Conservation (phyloP, 495 filamentous ascomycete genomes). For the Hypoxylon crocopeplum region DNA sequence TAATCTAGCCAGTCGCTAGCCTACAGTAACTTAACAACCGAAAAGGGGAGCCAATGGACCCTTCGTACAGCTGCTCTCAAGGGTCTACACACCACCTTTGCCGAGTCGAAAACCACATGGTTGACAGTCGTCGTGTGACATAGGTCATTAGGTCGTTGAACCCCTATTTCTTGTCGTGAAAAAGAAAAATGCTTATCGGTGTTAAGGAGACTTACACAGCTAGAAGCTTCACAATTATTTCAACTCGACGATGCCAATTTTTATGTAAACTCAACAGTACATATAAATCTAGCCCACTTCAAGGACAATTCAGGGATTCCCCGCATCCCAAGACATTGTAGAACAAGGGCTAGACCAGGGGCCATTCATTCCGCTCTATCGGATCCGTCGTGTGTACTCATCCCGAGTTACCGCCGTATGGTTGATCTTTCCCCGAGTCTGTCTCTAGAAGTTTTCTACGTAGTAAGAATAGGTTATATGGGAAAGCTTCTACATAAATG, state of each 20-base stretch:
- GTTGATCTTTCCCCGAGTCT: not conserved
- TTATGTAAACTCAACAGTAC: no score
- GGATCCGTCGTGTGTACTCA: not conserved
- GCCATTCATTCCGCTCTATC: not conserved
- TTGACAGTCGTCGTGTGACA: constrained; percentile 24
- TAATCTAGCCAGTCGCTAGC: constrained; percentile 5
- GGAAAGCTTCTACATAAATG: not conserved
- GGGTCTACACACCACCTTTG: constrained; percentile 20
- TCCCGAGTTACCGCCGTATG: not conserved
- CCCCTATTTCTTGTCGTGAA: not conserved
- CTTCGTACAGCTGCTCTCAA: constrained; percentile 34
- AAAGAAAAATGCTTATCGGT: not conserved
- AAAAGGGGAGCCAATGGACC: constrained; percentile 24
- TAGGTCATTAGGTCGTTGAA: constrained; percentile 6
- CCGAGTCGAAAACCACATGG: not conserved
- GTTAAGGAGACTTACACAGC: not conserved
- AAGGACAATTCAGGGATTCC: constrained; percentile 29
- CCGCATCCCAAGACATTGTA: constrained; percentile 23
- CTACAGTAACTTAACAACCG: constrained; percentile 18
- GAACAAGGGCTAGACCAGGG: constrained; percentile 1
- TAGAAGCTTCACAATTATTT: no score
- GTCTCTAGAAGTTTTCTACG: constrained; percentile 1
- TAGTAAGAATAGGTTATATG: no score
- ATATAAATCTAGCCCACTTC: no score
- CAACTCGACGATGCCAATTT: not conserved